These are phyloP conservation scores for Bauhinia variegata DNA, from an alignment of 306 rosid genomes.

Conservation along the genomic window DNA sequence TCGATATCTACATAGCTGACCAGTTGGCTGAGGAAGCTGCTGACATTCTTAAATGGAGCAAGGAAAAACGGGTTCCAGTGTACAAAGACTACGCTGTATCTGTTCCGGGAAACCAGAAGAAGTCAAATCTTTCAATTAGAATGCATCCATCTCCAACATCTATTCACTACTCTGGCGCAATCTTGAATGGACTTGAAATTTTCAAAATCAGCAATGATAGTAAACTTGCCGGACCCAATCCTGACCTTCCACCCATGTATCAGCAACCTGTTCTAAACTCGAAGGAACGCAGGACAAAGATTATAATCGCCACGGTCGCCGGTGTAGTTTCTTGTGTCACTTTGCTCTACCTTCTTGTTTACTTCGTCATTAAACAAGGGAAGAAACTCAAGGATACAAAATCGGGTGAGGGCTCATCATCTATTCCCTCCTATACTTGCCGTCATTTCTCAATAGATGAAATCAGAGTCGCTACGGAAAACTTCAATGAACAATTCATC, in stretches of 20 bases:
- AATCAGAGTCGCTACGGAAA: conserved; percentile 11
- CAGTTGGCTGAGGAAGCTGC: conserved; percentile 7
- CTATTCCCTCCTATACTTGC: not conserved
- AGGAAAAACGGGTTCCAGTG: not conserved
- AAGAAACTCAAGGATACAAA: not conserved
- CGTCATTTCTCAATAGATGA: conserved; percentile 9
- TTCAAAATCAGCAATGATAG: conserved; percentile 33
- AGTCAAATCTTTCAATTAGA: not conserved
- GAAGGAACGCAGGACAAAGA: not conserved
- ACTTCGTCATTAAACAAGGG: not conserved
- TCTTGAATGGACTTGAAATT: conserved; percentile 49
- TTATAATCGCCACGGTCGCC: not conserved
- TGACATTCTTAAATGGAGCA: conserved; percentile 31
- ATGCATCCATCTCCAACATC: not conserved
- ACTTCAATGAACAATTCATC: not conserved
- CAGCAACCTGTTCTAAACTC: no score
- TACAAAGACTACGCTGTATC: not conserved
- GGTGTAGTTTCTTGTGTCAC: not conserved
- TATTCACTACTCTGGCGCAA: not conserved
- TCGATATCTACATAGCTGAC: conserved; percentile 37
- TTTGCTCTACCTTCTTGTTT: not conserved
- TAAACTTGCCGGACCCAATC: conserved; percentile 35
- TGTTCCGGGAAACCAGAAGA: not conserved
- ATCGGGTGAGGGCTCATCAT: not conserved
- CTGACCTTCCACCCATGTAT: not conserved